Base-by-base conservation (phyloP, 257 asterid species). In the Eustoma russellianum region DNA sequence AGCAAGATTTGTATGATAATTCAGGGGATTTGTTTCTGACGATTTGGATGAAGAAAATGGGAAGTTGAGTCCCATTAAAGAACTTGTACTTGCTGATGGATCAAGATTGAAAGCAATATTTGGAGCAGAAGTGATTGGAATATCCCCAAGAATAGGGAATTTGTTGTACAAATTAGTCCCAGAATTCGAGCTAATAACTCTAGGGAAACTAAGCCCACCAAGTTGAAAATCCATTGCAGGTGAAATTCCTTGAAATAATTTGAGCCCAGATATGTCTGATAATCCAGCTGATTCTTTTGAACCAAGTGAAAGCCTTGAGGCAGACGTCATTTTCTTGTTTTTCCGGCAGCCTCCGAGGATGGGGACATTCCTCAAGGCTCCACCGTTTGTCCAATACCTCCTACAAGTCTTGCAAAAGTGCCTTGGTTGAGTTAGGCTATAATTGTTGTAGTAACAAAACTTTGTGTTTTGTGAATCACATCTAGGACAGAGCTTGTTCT, bases 391-490 rank as follows among this genome's bases (percentile, higher is more conserved):
- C 98, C 98, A 90, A 73, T 90, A 90, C 82, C 96, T 60, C 15
- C 96, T 60, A 30, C 98, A 87, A 0, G 98, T 87, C 85, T 87
- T 91, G 74, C 98, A 91, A 69, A 91, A 91, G 57, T 91, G 96
- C 64, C 98, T 68, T 0, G 98, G 96, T 73, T 91, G 98, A 0
- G 96, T 58, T 46, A 91, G 86, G 76, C 92, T 83, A 66, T 90
- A 90, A 41, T 90, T 90, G 80, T 90, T 90, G 80, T 81, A 90
- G 82, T 90, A 90, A 67, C 98, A 90, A 46, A 90, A 90, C 62
- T 90, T 90, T 28, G 98, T 91, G 75, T 91, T 91, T 2, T 83
- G 78, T 0, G 98, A 91, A 54, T 91, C 96, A 13, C 98, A 91
- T 57, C 98, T 69, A 0, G 96, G 98, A 78, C 98, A 71, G 73